Evolutionary conservation across 495 filamentous ascomycete species (phyloP), one percentile per base, ranked within the genome.

Genomic region (Ascobolus immersus): DNA sequence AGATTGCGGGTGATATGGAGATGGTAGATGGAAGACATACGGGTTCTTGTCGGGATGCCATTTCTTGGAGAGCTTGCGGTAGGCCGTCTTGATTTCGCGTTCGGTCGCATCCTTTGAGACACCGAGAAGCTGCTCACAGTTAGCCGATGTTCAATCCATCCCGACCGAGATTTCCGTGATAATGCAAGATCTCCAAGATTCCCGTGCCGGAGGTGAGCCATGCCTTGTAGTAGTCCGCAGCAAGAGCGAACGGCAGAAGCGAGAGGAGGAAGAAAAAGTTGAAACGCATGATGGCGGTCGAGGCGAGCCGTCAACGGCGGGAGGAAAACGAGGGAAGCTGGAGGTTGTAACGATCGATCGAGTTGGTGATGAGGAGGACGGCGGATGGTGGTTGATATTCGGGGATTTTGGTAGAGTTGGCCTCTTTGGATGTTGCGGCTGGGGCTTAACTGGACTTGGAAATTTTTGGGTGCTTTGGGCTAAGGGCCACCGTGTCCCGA

Each of bases 21-120:
- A 33, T 5, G 20, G 22, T 27, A 25, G 28, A 20, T 30, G 36
- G 25, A 32, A 17, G 33, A 64, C 74, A 45, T 57, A 90, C 78
- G 86, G 86, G 42, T 99, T 99, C 65, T 99, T 99, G 51, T 99
- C 86, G 1, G 86, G 86, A 47, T 99, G 86, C 53, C 64, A 92
- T 56, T 91, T 90, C 55, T 93, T 93, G 62, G 77, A 86, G 4
- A 94, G 57, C 31, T 67, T 73, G 32, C 80, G 68, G 54, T 99
- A 99, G 21, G 86, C 89, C n/a, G 73, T 69, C 55, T 94, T 99
- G 55, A 96, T 81, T 48, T 94, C 79, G 44, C 67, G 69, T 31
- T 92, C 84, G 10, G 67, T 75, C 3, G 86, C 84, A 14, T 67
- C 59, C 49, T 73, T 80, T 48, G 75, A 62, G 45, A 96, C 51